Evolutionary conservation across 306 rosid genomes (phyloP).

Genomic region (Chamaecrista fasciculata): DNA sequence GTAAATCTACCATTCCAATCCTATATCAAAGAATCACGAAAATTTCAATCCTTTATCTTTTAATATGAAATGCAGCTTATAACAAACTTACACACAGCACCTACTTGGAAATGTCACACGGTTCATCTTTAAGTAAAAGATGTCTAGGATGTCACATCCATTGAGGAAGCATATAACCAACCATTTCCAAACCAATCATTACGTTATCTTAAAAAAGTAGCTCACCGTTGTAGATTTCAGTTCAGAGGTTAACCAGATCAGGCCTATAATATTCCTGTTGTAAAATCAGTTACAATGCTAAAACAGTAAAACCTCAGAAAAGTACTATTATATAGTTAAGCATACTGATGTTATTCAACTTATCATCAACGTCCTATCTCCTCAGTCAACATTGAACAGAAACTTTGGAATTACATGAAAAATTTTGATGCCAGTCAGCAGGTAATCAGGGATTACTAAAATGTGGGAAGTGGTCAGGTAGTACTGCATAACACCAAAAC

Average conservation of each 20-base stretch:
- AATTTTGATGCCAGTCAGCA: neutral
- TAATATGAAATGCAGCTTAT: neutral
- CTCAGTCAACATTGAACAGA: neutral
- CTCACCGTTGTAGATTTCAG: neutral
- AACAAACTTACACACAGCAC: neutral
- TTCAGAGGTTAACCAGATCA: neutral
- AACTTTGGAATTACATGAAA: neutral
- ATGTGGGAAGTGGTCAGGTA: neutral
- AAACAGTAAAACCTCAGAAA: neutral
- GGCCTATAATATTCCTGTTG: neutral
- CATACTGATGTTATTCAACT: neutral
- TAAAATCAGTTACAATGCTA: neutral
- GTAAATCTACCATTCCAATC: neutral
- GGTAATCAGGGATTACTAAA: neutral
- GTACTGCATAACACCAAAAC: neutral
- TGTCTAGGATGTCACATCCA: neutral
- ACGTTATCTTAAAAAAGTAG: neutral
- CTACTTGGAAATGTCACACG: neutral
- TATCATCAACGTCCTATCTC: neutral
- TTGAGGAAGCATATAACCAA: neutral
- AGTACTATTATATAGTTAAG: too few species aligned
- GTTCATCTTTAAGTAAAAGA: neutral
- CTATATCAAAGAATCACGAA: neutral
- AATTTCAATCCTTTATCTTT: neutral
- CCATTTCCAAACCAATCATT: neutral